Percentiles rank a stretch among this genome's conserved stretches.
These are phyloP conservation scores for Apophysomyces sp. DNA, from an alignment of 371 early-diverging fungal genomes.

Conservation along the genomic window DNA sequence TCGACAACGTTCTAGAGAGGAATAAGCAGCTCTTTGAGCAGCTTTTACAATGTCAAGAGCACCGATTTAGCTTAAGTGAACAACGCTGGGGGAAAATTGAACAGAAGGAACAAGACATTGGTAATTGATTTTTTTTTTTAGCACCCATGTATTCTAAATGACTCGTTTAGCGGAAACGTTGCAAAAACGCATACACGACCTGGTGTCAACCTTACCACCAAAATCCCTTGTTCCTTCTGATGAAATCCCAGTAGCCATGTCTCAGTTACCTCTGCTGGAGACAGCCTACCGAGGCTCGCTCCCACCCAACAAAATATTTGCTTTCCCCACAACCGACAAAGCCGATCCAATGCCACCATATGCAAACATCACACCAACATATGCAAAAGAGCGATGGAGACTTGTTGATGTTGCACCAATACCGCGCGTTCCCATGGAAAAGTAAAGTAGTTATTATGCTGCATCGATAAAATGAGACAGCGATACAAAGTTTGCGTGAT, in stretches of 20 bases:
- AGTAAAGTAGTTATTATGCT: neutral
- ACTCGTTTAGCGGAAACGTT: conserved; percentile 37
- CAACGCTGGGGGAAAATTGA: conserved; percentile 23
- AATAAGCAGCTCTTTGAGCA: conserved; percentile 31
- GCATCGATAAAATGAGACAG: too few relatives aligned
- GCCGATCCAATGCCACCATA: conserved; percentile 38
- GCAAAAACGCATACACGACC: conserved; percentile 34
- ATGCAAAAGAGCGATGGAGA: conserved; percentile 42
- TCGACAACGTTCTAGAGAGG: conserved; percentile 22
- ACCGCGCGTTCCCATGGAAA: neutral
- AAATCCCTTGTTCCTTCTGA: conserved; percentile 34
- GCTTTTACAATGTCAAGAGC: conserved; percentile 34
- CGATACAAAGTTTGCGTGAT: too few relatives aligned
- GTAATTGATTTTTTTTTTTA: conserved; percentile 15
- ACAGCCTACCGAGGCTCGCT: conserved; percentile 52
- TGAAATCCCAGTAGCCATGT: conserved; percentile 49
- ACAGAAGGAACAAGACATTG: conserved; percentile 31
- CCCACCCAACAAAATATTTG: conserved; percentile 56
- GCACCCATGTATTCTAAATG: neutral
- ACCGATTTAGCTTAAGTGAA: conserved; percentile 30
- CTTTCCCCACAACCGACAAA: conserved; percentile 50
- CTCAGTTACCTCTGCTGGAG: conserved; percentile 42
- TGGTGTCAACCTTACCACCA: conserved; percentile 44
- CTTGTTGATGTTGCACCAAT: conserved; percentile 15
- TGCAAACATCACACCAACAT: conserved; percentile 45